Conservation (phyloP, 352 stramenopile species). For the Phytopythium aichiense region DNA sequence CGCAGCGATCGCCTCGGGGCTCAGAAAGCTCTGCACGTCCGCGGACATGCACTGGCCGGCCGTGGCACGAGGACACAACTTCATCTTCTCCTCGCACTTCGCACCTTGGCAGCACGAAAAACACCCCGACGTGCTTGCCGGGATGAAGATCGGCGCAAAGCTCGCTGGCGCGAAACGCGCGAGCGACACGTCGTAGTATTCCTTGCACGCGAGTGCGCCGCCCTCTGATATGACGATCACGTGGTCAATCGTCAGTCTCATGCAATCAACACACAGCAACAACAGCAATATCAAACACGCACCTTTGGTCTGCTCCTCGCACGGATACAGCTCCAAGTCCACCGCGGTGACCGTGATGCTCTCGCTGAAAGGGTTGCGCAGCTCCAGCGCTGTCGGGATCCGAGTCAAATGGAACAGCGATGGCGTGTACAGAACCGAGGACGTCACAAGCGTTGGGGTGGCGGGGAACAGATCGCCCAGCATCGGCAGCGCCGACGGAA, state of each 20-base stretch:
- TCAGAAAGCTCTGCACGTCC: slow-evolving; percentile 63
- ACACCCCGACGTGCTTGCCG: slow-evolving; percentile 54
- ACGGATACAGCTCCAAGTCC: slow-evolving; percentile 75
- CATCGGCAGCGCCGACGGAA: slow-evolving; percentile 56
- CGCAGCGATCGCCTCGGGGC: slow-evolving; percentile 65
- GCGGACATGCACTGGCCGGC: slow-evolving; percentile 64
- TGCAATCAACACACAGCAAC: background rate
- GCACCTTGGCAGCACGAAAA: slow-evolving; percentile 76
- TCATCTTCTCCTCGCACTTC: slow-evolving; percentile 42
- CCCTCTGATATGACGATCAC: slow-evolving; percentile 18
- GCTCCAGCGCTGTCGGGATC: slow-evolving; percentile 65
- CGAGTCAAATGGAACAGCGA: slow-evolving; percentile 64
- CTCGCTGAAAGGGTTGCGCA: slow-evolving; percentile 82
- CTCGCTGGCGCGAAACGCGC: slow-evolving; percentile 58
- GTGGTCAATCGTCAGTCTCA: background rate
- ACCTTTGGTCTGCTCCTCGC: slow-evolving; percentile 45
- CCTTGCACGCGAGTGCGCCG: slow-evolving; percentile 49
- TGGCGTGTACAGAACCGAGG: slow-evolving; percentile 69
- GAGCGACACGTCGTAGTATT: slow-evolving; percentile 63
- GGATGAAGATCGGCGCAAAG: slow-evolving; percentile 73
- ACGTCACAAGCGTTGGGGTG: slow-evolving; percentile 68
- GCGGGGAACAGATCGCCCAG: slow-evolving; percentile 61
- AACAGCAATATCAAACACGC: background rate
- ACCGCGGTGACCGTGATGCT: slow-evolving; percentile 63
- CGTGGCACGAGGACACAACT: slow-evolving; percentile 54